phyloP scores from a whole-genome alignment of 208 protist genomes.

The Phytomonas serpens region DNA sequence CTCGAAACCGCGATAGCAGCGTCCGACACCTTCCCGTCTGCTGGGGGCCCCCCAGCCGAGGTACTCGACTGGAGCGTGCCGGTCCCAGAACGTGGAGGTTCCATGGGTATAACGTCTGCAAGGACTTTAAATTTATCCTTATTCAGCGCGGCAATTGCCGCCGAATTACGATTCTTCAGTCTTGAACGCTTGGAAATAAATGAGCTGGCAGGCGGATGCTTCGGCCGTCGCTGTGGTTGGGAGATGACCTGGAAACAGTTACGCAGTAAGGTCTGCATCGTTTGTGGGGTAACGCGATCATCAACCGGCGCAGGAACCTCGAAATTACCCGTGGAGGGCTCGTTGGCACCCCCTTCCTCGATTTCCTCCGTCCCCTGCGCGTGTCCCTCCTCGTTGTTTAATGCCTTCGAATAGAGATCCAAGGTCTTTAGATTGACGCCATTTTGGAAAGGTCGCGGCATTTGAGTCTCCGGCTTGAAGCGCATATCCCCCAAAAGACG shows the following conservation, averaged over 20 bases:
- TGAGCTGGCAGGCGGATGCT: neutral
- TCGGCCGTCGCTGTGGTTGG: neutral
- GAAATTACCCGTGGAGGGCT: neutral
- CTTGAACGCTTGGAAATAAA: neutral
- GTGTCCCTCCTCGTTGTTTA: neutral
- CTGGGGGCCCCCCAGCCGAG: too few relatives aligned
- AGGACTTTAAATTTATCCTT: neutral
- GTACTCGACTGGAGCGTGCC: too few relatives aligned
- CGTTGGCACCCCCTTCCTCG: too few relatives aligned
- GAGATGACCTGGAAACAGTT: conserved; percentile 19
- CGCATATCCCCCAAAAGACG: neutral
- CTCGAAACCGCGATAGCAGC: neutral
- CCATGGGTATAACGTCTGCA: neutral
- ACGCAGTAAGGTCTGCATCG: conserved; percentile 33
- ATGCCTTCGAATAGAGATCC: neutral
- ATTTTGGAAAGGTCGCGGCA: neutral
- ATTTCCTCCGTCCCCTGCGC: neutral
- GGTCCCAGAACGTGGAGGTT: neutral
- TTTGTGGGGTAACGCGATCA: conserved; percentile 54
- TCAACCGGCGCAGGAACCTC: conserved; percentile 13
- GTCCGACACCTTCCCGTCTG: neutral
- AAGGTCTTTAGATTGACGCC: neutral
- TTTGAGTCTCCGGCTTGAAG: neutral
- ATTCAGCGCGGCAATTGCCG: neutral
- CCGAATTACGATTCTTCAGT: neutral